Conservation (phyloP, 352 stramenopile genomes). For the Pythium oligandrum region DNA sequence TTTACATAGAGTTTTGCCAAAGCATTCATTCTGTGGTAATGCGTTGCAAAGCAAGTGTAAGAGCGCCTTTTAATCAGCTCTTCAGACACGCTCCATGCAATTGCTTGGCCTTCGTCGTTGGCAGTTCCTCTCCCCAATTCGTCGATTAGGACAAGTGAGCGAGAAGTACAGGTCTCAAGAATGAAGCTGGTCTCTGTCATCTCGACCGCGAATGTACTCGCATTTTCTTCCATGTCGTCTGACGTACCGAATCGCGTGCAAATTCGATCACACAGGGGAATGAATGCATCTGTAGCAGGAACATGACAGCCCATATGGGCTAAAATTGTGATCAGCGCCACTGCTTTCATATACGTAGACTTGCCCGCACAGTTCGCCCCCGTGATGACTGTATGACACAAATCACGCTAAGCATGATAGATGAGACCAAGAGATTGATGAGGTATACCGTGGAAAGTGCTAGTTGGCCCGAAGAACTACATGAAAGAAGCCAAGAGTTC, state of each 20-base stretch:
- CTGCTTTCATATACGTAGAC: conserved; percentile 81
- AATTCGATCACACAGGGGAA: conserved; percentile 87
- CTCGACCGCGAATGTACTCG: conserved; percentile 89
- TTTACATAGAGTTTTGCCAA: conserved; percentile 61
- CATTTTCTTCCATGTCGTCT: conserved; percentile 93
- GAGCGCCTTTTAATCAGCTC: conserved; percentile 57
- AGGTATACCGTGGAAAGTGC: conserved; percentile 54
- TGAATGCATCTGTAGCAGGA: conserved; percentile 67
- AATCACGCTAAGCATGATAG: neutral
- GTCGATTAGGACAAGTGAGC: conserved; percentile 87
- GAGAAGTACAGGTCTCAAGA: conserved; percentile 59
- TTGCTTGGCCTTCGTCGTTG: conserved; percentile 83
- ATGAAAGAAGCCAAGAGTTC: neutral
- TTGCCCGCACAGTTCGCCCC: conserved; percentile 90
- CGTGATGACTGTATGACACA: conserved; percentile 70
- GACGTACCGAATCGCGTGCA: conserved; percentile 89
- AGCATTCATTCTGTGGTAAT: conserved; percentile 79
- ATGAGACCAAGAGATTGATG: neutral
- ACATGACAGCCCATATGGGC: conserved; percentile 91
- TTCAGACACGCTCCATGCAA: conserved; percentile 89
- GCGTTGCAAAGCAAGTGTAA: conserved; percentile 89
- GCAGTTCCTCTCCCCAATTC: conserved; percentile 88
- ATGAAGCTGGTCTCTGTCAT: conserved; percentile 90
- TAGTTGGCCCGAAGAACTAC: conserved; percentile 71
- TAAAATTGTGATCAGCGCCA: conserved; percentile 87